Evolutionary conservation across 805 yeast genomes (phyloP).

Genomic region (Candida tammaniensis): DNA sequence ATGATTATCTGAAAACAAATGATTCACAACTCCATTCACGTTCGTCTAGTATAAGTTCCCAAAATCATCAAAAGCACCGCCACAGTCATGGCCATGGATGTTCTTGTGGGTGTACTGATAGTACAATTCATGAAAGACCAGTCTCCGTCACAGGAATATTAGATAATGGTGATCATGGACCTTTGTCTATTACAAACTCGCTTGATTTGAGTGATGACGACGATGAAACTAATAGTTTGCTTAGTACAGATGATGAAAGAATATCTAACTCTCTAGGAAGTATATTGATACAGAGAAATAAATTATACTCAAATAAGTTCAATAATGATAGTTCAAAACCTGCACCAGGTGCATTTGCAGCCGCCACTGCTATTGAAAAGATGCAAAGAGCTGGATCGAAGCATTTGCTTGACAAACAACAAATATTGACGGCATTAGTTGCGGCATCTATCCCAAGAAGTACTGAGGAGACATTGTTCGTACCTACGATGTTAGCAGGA

Average conservation of each 20-base stretch:
- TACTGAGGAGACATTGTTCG: slow-evolving; percentile 73
- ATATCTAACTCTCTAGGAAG: slow-evolving; percentile 14
- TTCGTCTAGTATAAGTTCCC: neutral
- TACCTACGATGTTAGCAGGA: slow-evolving; percentile 68
- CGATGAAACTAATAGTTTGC: slow-evolving; percentile 28
- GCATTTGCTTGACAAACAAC: slow-evolving; percentile 28
- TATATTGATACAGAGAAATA: slow-evolving; percentile 11
- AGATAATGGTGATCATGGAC: slow-evolving; percentile 34
- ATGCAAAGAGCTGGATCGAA: slow-evolving; percentile 38
- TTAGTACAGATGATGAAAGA: slow-evolving; percentile 27
- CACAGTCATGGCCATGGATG: slow-evolving; percentile 40
- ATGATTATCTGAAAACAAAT: no score
- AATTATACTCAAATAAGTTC: slow-evolving; percentile 10
- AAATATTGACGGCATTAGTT: slow-evolving; percentile 43
- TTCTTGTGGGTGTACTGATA: slow-evolving; percentile 47
- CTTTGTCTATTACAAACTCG: slow-evolving; percentile 31
- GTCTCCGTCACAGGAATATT: slow-evolving; percentile 65
- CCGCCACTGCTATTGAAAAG: slow-evolving; percentile 59
- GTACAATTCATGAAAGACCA: slow-evolving; percentile 53
- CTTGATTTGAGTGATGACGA: slow-evolving; percentile 48
- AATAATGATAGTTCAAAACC: slow-evolving; percentile 49
- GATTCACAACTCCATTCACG: no score
- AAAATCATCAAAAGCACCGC: neutral
- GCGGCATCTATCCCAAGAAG: slow-evolving; percentile 74
- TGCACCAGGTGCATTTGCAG: slow-evolving; percentile 72